These are phyloP conservation scores for Podospora comata DNA, from an alignment of 495 filamentous ascomycete genomes.

Conservation along the genomic window DNA sequence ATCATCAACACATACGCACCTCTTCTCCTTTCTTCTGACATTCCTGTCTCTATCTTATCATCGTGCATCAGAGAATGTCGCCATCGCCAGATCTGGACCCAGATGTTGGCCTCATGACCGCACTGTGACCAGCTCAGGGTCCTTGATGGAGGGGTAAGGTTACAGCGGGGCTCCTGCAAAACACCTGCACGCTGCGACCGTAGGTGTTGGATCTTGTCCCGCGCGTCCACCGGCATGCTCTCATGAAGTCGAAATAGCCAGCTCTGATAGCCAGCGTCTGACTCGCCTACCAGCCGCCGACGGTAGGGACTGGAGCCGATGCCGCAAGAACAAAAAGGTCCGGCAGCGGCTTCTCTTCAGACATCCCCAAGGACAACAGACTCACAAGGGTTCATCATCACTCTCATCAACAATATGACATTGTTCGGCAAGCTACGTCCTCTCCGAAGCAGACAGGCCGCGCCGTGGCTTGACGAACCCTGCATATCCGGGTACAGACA, in stretches of 20 bases:
- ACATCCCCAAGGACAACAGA: not conserved
- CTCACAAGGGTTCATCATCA: not conserved
- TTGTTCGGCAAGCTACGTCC: not conserved
- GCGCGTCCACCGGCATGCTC: not conserved
- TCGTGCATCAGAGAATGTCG: constrained; percentile 17
- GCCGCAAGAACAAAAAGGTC: constrained; percentile 1
- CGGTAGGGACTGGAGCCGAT: constrained; percentile 6
- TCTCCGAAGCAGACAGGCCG: no score
- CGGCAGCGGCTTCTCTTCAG: not conserved
- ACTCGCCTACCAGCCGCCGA: not conserved
- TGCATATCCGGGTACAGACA: not conserved
- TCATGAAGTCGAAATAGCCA: constrained; percentile 3
- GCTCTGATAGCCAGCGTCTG: constrained; percentile 8
- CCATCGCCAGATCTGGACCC: constrained; percentile 13
- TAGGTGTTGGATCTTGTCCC: constrained; percentile 11
- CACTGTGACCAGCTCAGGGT: constrained; percentile 18
- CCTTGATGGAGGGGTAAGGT: constrained; percentile 7
- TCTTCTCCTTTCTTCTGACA: no score
- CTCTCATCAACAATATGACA: not conserved
- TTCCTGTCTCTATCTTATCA: not conserved
- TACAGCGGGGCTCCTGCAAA: constrained; percentile 16
- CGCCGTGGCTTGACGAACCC: not conserved
- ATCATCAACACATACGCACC: no score
- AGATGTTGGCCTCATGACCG: constrained; percentile 26
- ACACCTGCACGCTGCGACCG: constrained; percentile 14